Conservation (phyloP, 2,329 filamentous ascomycete genomes). For the Coleophoma cylindrospora region DNA sequence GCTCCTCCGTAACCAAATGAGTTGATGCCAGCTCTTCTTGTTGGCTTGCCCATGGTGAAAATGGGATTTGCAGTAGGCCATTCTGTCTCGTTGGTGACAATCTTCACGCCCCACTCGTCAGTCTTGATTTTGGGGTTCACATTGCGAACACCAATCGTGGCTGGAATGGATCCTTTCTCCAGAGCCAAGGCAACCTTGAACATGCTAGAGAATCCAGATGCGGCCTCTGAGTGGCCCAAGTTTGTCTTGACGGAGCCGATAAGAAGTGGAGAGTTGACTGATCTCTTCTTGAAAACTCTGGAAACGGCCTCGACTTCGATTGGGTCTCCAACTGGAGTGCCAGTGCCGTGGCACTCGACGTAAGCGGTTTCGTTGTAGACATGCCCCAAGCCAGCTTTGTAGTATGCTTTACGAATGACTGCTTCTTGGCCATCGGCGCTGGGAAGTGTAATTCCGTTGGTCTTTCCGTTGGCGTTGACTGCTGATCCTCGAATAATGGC, state of each 20-base stretch:
- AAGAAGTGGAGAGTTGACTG: background rate
- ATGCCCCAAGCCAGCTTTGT: conserved; percentile 1
- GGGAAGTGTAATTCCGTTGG: conserved; percentile 50
- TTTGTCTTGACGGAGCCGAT: conserved; percentile 14
- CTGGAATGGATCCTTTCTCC: conserved; percentile 3
- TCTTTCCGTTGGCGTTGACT: conserved; percentile 53
- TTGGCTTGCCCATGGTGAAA: background rate
- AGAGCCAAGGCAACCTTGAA: conserved; percentile 14
- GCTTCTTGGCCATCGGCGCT: conserved; percentile 34
- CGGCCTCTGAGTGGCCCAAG: conserved; percentile 13
- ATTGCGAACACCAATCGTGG: background rate
- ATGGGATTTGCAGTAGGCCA: background rate
- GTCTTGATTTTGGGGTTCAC: conserved; percentile 16
- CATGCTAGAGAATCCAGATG: conserved; percentile 10
- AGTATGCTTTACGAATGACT: conserved; percentile 5
- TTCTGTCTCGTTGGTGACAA: conserved; percentile 4
- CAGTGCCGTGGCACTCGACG: conserved; percentile 25
- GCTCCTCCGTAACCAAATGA: conserved; percentile 38
- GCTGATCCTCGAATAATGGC: conserved; percentile 48
- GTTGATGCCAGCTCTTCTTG: conserved; percentile 5
- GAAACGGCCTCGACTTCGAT: conserved; percentile 3
- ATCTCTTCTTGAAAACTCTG: background rate
- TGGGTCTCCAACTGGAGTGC: conserved; percentile 6
- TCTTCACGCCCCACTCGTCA: conserved; percentile 26
- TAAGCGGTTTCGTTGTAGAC: conserved; percentile 1